A percentile compares a stretch with the other conserved stretches of the same genome.
These are phyloP conservation scores for Parsonsia alboflavescens DNA, from an alignment of 257 asterid genomes.

Conservation along the genomic window DNA sequence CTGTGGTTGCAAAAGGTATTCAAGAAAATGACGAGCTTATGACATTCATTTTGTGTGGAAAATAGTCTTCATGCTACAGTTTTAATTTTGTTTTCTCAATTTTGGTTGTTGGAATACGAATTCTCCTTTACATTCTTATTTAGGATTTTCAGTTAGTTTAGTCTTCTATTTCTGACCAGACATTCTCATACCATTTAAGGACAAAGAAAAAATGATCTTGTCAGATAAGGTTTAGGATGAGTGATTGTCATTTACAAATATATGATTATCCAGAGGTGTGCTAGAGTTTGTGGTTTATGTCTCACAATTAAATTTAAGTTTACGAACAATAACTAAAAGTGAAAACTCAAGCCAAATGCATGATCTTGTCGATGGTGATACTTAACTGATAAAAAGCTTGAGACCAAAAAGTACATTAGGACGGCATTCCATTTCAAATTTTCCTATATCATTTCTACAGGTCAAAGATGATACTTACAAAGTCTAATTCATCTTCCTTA, in stretches of 20 bases:
- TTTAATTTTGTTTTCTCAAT: not conserved
- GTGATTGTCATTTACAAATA: not conserved
- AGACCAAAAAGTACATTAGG: not conserved
- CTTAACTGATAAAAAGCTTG: not conserved
- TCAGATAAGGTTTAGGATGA: not conserved
- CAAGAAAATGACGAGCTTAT: not conserved
- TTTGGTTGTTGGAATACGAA: not conserved
- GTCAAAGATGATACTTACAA: not conserved
- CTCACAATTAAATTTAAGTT: not conserved
- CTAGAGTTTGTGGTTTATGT: not conserved
- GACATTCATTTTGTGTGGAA: not conserved
- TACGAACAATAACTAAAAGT: not conserved
- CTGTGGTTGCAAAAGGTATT: constrained; percentile 91
- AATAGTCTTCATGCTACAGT: not conserved
- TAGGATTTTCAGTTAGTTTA: not conserved
- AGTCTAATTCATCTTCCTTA: not conserved
- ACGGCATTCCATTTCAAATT: not conserved
- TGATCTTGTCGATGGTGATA: not conserved
- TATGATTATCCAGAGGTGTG: not conserved
- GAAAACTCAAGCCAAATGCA: not conserved
- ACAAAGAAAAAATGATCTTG: not conserved
- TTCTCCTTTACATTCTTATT: not conserved
- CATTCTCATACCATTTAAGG: not conserved
- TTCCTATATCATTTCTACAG: not conserved
- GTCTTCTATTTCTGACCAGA: not conserved